These are phyloP conservation scores for Gossypium lobatum DNA, from an alignment of 441 rosid genomes.

Conservation along the genomic window DNA sequence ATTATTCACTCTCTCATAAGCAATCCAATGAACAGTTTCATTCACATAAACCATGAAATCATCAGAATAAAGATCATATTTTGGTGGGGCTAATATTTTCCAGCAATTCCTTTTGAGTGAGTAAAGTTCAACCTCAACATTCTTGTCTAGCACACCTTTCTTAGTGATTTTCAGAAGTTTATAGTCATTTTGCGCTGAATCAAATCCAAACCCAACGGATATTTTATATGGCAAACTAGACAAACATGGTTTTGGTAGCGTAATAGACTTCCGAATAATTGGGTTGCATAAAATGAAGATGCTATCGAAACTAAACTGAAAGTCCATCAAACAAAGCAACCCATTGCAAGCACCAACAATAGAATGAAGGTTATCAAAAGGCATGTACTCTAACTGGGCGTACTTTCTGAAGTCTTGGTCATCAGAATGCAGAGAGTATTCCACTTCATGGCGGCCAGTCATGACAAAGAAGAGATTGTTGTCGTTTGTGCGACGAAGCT, in stretches of 20 bases:
- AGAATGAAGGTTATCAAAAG: neutral
- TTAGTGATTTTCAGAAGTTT: constrained; percentile 1
- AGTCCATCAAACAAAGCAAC: neutral
- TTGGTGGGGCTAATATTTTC: constrained; percentile 4
- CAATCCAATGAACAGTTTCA: constrained; percentile 19
- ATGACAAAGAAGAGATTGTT: neutral
- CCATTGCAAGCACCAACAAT: constrained; percentile 10
- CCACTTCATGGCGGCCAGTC: neutral
- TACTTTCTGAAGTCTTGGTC: neutral
- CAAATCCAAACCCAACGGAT: constrained; percentile 15
- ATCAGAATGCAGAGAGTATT: constrained; percentile 8
- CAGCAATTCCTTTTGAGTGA: constrained; percentile 13
- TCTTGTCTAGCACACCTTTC: neutral
- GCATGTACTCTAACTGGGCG: neutral
- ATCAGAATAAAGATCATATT: neutral
- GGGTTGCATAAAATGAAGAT: constrained; percentile 2
- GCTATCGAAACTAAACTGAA: neutral
- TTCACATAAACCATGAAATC: constrained; percentile 8
- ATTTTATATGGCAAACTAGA: neutral
- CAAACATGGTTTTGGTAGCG: neutral
- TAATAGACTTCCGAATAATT: neutral
- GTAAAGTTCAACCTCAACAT: neutral
- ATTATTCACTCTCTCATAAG: neutral
- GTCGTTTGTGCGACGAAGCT: neutral
- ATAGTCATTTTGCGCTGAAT: constrained; percentile 16